Conservation (phyloP, 495 filamentous ascomycete species). For the Hyaloscypha bicolor region DNA sequence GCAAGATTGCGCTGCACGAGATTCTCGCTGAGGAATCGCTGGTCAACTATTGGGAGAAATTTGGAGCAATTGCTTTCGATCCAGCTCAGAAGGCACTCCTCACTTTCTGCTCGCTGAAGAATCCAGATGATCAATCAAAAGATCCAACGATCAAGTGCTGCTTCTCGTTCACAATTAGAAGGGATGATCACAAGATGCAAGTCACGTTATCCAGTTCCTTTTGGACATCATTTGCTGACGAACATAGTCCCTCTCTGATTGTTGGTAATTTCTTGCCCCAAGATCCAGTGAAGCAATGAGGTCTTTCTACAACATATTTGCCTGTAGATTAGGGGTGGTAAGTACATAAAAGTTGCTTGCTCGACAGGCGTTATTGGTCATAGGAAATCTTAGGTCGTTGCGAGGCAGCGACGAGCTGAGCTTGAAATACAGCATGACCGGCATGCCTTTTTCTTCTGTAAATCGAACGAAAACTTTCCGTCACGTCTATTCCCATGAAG, state of each 20-base stretch:
- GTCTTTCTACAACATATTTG: constrained; percentile 2
- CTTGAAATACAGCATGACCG: not conserved
- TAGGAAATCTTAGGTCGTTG: not conserved
- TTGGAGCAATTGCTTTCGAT: constrained; percentile 98
- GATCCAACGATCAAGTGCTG: constrained; percentile 85
- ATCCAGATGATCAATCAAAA: constrained; percentile 70
- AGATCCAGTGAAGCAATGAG: constrained; percentile 35
- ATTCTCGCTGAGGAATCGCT: constrained; percentile 92
- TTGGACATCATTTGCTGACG: constrained; percentile 14
- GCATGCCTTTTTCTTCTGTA: not conserved
- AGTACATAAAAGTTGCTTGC: constrained; percentile 5
- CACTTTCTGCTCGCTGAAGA: constrained; percentile 90
- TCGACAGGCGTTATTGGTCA: not conserved
- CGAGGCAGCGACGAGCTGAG: not conserved
- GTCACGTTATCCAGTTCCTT: constrained; percentile 37
- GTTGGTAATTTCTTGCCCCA: constrained; percentile 95
- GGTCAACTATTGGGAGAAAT: constrained; percentile 99
- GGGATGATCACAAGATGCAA: constrained; percentile 96
- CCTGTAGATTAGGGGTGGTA: constrained; percentile 19
- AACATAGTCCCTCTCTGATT: constrained; percentile 81
- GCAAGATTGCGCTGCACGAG: constrained; percentile 93
- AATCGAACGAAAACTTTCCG: not conserved
- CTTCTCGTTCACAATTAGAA: constrained; percentile 94
- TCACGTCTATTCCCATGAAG: not conserved
- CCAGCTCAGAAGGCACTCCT: constrained; percentile 94